These are phyloP conservation scores for Pichia sp. DNA, from an alignment of 1,139 yeast species.

Conservation along the genomic window DNA sequence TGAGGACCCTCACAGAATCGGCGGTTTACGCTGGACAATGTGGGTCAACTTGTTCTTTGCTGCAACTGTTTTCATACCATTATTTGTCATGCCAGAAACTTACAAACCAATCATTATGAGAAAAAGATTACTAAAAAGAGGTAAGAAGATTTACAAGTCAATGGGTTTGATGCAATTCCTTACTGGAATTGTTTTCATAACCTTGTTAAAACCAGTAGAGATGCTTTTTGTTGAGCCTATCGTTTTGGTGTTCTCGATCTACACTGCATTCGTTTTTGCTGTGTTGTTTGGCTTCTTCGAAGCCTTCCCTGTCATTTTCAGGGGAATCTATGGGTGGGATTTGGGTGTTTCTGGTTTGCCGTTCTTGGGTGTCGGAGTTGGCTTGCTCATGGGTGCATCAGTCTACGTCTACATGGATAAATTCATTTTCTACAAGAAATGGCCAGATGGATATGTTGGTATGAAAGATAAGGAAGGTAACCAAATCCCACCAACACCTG, in stretches of 20 bases:
- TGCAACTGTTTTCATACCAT: conserved; percentile 58
- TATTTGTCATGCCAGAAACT: conserved; percentile 61
- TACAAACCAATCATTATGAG: conserved; percentile 58
- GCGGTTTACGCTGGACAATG: conserved; percentile 71
- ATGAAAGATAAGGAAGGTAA: conserved; percentile 53
- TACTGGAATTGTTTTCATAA: conserved; percentile 38
- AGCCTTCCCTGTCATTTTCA: conserved; percentile 69
- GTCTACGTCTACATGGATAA: conserved; percentile 49
- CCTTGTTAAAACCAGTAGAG: conserved; percentile 58
- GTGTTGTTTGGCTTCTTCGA: conserved; percentile 75
- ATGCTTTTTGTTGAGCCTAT: conserved; percentile 69
- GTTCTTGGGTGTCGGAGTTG: conserved; percentile 65
- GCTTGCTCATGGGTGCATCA: conserved; percentile 51
- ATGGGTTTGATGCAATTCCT: conserved; percentile 32
- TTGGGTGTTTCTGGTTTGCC: conserved; percentile 63
- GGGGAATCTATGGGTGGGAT: conserved; percentile 55
- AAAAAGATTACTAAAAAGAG: conserved; percentile 56
- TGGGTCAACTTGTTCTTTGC: conserved; percentile 75
- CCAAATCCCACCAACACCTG: conserved; percentile 42
- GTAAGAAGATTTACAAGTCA: conserved; percentile 41
- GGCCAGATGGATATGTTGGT: conserved; percentile 62
- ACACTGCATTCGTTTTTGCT: conserved; percentile 69
- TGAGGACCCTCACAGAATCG: conserved; percentile 18
- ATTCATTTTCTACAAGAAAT: conserved; percentile 46
- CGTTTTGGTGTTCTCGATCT: conserved; percentile 59